phyloP scores from a whole-genome alignment of 352 stramenopile species.

The Thalassiosira exigua region DNA sequence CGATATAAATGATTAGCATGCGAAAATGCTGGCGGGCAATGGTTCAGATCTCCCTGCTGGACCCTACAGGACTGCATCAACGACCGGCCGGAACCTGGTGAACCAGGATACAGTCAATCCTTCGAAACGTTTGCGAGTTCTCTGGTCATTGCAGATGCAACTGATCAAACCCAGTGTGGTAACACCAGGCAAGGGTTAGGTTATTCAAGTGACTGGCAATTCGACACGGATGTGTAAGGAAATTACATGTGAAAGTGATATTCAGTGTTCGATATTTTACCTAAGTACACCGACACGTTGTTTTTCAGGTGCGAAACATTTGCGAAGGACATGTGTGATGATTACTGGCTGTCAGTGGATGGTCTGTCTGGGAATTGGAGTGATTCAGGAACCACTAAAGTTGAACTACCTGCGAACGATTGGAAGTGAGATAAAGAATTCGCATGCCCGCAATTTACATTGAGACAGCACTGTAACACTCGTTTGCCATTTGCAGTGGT shows the following conservation, averaged over 20 bases:
- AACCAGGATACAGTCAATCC: slow-evolving; percentile 2
- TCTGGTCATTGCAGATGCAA: slow-evolving; percentile 22
- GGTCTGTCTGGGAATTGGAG: too few relatives aligned
- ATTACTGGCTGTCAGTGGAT: background rate
- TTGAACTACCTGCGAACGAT: background rate
- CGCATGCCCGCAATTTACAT: too few relatives aligned
- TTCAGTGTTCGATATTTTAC: slow-evolving; percentile 2
- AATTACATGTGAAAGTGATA: too few relatives aligned
- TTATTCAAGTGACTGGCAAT: slow-evolving; percentile 18
- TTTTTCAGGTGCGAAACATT: background rate
- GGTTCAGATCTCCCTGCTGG: slow-evolving; percentile 27
- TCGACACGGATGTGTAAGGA: slow-evolving; percentile 29
- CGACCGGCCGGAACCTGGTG: slow-evolving; percentile 1
- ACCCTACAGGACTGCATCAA: slow-evolving; percentile 30
- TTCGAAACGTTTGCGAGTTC: slow-evolving; percentile 30
- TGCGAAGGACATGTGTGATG: background rate
- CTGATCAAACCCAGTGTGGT: slow-evolving; percentile 18
- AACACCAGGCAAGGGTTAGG: slow-evolving; percentile 16
- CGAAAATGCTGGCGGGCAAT: slow-evolving; percentile 37
- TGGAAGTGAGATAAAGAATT: too few relatives aligned
- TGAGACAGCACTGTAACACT: too few relatives aligned
- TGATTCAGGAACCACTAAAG: background rate
- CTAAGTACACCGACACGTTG: background rate
- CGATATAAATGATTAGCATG: slow-evolving; percentile 29
- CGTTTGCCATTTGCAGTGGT: too few relatives aligned